These are phyloP conservation scores for Yamadazyma spencermartinsiae DNA, from an alignment of 1,139 yeast species.

Conservation along the genomic window DNA sequence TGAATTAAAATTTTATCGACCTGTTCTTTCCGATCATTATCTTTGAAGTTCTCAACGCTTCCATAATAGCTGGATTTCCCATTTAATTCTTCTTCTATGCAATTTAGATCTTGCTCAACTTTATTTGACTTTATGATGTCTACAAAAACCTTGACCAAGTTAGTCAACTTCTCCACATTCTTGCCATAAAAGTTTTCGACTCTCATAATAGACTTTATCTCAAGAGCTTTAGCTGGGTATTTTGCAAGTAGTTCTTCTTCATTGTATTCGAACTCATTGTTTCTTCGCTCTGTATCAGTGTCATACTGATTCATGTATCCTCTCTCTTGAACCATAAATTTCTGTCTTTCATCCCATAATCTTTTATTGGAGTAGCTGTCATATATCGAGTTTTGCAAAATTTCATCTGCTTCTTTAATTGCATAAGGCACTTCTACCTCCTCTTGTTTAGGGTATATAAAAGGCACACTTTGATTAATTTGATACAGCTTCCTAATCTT, in stretches of 20 bases:
- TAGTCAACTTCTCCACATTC: constrained; percentile 55
- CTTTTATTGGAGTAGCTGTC: constrained; percentile 68
- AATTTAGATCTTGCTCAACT: constrained; percentile 35
- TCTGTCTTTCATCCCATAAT: constrained; percentile 68
- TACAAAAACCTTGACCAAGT: constrained; percentile 62
- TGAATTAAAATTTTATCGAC: constrained; percentile 31
- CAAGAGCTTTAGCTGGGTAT: constrained; percentile 33
- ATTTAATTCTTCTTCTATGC: constrained; percentile 41
- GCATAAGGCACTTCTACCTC: constrained; percentile 62
- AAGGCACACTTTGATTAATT: constrained; percentile 78
- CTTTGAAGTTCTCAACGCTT: constrained; percentile 12
- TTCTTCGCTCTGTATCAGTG: constrained; percentile 4
- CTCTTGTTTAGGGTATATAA: constrained; percentile 58
- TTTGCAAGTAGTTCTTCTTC: constrained; percentile 17
- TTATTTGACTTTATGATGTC: constrained; percentile 58
- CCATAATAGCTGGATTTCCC: constrained; percentile 32
- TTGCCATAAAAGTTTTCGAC: constrained; percentile 61
- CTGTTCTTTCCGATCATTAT: constrained; percentile 21
- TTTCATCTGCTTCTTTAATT: constrained; percentile 67
- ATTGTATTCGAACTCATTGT: constrained; percentile 24
- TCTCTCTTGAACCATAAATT: constrained; percentile 74
- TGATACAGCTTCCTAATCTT: constrained; percentile 73
- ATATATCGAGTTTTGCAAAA: constrained; percentile 61
- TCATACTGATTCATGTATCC: constrained; percentile 51
- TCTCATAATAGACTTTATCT: constrained; percentile 48